phyloP scores from a whole-genome alignment of 2,329 filamentous ascomycete genomes.

The Pseudogymnoascus sp. region DNA sequence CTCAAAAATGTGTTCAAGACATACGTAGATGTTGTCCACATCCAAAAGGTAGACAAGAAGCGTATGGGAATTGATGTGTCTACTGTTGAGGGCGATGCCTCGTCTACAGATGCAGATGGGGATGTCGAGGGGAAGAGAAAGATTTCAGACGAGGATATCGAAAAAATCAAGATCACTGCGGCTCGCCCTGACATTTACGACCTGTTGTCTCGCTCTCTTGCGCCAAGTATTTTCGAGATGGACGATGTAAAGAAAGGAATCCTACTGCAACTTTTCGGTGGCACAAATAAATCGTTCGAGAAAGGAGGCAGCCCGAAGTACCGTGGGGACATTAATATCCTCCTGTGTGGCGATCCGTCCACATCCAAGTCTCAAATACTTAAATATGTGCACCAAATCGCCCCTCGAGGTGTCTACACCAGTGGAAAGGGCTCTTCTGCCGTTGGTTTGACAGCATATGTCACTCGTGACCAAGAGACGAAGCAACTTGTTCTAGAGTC shows the following conservation, averaged over 20 bases:
- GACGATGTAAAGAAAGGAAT: conserved; percentile 99
- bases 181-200: conserved; percentile 85
- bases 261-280: conserved; percentile 89
- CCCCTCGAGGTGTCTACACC: conserved; percentile 75
- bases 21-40: conserved; percentile 88
- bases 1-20: conserved; percentile 98
- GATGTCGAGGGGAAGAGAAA: conserved; percentile 78
- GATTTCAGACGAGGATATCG: conserved; percentile 77
- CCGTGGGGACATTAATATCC: conserved; percentile 92
- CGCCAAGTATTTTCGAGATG: conserved; percentile 94
- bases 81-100: conserved; percentile 72
- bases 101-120: conserved; percentile 44
- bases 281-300: conserved; percentile 95
- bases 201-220: conserved; percentile 78
- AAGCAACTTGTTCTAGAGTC: conserved; percentile 67
- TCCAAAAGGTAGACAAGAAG: conserved; percentile 94
- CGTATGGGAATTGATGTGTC: conserved; percentile 85
- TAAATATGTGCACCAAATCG: conserved; percentile 94
- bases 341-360: conserved; percentile 94
- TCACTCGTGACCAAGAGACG: conserved; percentile 66
- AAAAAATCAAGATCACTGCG: conserved; percentile 75
- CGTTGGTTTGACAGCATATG: conserved; percentile 69
- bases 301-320: conserved; percentile 95
- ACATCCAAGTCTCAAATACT: conserved; percentile 94
- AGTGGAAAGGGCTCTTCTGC: conserved; percentile 69